phyloP scores from a whole-genome alignment of 208 protist species.

The Plasmodiophora brassicae region DNA sequence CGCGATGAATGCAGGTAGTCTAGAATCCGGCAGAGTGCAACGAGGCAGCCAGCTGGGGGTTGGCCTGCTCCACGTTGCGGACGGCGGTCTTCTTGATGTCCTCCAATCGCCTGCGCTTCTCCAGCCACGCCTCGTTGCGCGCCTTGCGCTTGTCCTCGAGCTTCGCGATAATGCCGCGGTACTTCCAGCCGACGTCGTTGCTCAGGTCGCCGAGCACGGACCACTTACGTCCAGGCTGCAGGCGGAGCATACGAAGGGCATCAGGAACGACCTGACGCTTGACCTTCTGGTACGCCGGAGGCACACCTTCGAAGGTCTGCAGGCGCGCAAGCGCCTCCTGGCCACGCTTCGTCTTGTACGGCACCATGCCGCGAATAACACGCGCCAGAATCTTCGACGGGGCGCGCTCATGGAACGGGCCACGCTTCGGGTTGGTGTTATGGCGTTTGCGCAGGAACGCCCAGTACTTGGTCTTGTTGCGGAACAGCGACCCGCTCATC shows the following conservation, averaged over 20 bases:
- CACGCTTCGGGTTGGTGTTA: slow-evolving; percentile 92
- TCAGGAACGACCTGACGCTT: slow-evolving; percentile 76
- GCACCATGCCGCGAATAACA: slow-evolving; percentile 94
- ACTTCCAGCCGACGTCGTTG: slow-evolving; percentile 80
- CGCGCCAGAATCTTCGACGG: slow-evolving; percentile 90
- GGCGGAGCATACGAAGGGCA: slow-evolving; percentile 68
- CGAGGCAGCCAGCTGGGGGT: background rate
- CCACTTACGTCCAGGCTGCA: slow-evolving; percentile 65
- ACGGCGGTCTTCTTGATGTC: slow-evolving; percentile 37
- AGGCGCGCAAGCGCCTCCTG: slow-evolving; percentile 67
- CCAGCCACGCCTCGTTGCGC: slow-evolving; percentile 56
- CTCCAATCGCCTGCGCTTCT: slow-evolving; percentile 58
- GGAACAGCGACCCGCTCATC: slow-evolving; percentile 85
- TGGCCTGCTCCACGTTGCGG: background rate
- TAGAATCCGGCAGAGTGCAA: background rate
- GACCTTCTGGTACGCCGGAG: slow-evolving; percentile 72
- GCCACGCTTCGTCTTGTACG: slow-evolving; percentile 82
- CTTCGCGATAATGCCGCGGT: slow-evolving; percentile 65
- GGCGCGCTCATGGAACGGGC: slow-evolving; percentile 93
- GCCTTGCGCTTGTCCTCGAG: slow-evolving; percentile 78
- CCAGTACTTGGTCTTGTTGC: slow-evolving; percentile 89
- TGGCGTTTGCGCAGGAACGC: slow-evolving; percentile 86
- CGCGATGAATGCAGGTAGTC: too few species aligned
- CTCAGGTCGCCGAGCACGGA: slow-evolving; percentile 70
- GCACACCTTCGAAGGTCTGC: slow-evolving; percentile 80